A percentile compares a stretch with the other conserved stretches of the same genome.
Evolutionary conservation across 1,139 yeast genomes (phyloP).

Genomic region (Petasospora fabianii): DNA sequence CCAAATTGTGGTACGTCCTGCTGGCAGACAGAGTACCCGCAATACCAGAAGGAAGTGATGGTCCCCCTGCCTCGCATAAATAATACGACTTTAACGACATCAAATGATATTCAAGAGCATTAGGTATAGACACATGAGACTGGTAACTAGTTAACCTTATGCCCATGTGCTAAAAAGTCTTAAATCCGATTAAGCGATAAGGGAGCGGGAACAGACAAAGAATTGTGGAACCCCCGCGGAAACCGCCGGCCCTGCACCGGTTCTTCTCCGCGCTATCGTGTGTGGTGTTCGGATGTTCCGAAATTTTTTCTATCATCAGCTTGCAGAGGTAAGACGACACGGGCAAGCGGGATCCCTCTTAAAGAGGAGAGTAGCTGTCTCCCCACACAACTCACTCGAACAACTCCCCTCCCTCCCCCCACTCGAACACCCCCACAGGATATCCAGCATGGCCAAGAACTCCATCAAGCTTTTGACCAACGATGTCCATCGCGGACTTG

Average conservation of each 20-base stretch:
- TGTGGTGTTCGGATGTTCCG: conserved; percentile 11
- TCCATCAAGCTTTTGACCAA: conserved; percentile 87
- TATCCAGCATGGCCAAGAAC: conserved; percentile 62
- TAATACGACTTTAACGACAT: background rate
- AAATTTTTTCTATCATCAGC: conserved; percentile 6
- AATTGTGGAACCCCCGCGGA: no score
- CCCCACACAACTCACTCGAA: background rate
- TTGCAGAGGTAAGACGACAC: background rate
- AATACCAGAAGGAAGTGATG: conserved; percentile 1
- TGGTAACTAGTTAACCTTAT: no score
- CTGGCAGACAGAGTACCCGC: background rate
- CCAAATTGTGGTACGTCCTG: conserved; percentile 41
- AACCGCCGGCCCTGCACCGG: background rate
- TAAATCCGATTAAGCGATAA: no score
- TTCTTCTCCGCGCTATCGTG: conserved; percentile 1
- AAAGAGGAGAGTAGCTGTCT: background rate
- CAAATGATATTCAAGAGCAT: background rate
- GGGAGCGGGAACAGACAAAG: no score
- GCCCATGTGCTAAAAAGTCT: no score
- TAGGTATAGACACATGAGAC: no score
- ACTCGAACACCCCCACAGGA: background rate
- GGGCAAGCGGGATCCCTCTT: no score
- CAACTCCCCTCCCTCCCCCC: background rate
- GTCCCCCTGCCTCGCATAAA: no score
- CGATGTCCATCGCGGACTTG: conserved; percentile 83